These are phyloP conservation scores for Limnanthes douglasii DNA, from an alignment of 345 rosid species.

Conservation along the genomic window DNA sequence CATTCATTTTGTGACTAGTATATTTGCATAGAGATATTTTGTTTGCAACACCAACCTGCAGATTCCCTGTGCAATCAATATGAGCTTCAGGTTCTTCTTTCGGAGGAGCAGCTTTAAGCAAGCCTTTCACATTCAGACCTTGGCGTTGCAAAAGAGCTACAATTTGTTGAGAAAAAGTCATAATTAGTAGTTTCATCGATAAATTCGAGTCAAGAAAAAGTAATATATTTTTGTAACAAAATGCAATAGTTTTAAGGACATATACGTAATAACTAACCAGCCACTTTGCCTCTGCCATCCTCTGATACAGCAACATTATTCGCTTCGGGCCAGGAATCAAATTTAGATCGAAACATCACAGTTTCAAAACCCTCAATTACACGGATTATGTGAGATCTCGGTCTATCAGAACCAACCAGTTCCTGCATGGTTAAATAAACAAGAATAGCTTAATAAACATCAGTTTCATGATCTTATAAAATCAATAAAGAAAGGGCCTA, in stretches of 20 bases:
- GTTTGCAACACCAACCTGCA: too few relatives aligned
- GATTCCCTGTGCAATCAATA: conserved; percentile 88
- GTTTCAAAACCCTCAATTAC: conserved; percentile 97
- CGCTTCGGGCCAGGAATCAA: conserved; percentile 80
- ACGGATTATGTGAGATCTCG: conserved; percentile 61
- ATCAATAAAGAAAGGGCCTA: too few relatives aligned
- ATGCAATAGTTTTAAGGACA: conserved; percentile 2
- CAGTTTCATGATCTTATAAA: too few relatives aligned
- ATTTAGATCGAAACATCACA: conserved; percentile 68
- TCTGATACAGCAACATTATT: conserved; percentile 67
- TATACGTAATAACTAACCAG: conserved; percentile 35
- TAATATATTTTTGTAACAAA: neutral
- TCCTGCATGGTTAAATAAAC: conserved; percentile 33
- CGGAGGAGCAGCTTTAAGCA: conserved; percentile 62
- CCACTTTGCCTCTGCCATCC: conserved; percentile 99
- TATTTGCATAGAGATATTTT: neutral
- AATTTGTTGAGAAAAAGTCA: neutral
- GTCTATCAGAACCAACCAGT: conserved; percentile 38
- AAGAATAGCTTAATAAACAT: too few relatives aligned
- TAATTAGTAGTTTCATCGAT: neutral
- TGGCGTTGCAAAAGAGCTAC: conserved; percentile 82
- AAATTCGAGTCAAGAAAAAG: neutral
- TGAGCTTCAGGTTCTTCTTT: conserved; percentile 76
- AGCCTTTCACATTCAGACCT: conserved; percentile 86
- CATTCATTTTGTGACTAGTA: too few relatives aligned